Percentiles rank a stretch among this genome's conserved stretches.
These are phyloP conservation scores for Talaromyces sp. DNA, from an alignment of 2,329 filamentous ascomycete species.

Conservation along the genomic window DNA sequence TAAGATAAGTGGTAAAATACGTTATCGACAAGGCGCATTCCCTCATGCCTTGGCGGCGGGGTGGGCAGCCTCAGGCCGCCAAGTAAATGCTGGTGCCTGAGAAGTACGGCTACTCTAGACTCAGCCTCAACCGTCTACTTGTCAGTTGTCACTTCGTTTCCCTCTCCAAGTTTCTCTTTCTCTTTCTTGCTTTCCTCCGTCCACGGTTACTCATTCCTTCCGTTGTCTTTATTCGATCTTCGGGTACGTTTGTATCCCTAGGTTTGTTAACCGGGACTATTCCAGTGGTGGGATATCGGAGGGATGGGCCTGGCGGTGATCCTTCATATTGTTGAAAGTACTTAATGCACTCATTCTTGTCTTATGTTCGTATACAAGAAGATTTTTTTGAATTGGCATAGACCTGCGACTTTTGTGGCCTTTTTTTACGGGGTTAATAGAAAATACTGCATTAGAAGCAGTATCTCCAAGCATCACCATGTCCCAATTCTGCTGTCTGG, in stretches of 20 bases:
- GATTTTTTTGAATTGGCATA: neutral
- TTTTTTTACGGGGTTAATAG: neutral
- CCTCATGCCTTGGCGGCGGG: neutral
- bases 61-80: neutral
- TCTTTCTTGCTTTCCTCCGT: neutral
- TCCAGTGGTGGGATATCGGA: neutral
- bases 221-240: neutral
- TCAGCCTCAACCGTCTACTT: slow-evolving; percentile 14
- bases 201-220: neutral
- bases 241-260: slow-evolving; percentile 2
- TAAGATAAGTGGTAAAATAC: no score
- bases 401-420: neutral
- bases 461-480: neutral
- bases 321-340: neutral
- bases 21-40: neutral
- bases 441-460: neutral
- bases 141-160: neutral
- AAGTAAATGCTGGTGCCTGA: slow-evolving; percentile 18
- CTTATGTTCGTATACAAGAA: neutral
- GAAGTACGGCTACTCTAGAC: slow-evolving; percentile 2
- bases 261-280: neutral
- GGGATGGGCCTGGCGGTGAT: slow-evolving; percentile 2
- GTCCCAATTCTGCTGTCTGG: slow-evolving; percentile 17
- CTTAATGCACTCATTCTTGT: neutral
- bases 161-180: neutral